These are phyloP conservation scores for Tulasnella sp. DNA, from an alignment of 768 basidiomycete species.

Conservation along the genomic window DNA sequence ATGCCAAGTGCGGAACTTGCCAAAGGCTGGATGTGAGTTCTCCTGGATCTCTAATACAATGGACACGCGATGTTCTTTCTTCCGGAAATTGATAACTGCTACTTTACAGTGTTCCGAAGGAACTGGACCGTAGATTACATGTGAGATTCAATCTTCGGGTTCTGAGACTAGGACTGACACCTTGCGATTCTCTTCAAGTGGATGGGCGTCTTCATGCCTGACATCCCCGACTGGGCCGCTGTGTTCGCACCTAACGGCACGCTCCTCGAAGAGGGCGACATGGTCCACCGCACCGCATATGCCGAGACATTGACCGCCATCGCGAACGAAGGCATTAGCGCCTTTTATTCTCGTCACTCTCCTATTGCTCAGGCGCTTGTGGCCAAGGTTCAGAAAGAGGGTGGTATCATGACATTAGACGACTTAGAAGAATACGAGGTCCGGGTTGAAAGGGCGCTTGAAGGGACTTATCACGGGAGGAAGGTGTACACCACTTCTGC, in stretches of 20 bases:
- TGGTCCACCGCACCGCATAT: constrained; percentile 58
- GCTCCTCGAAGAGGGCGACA: constrained; percentile 63
- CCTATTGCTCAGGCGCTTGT: constrained; percentile 67
- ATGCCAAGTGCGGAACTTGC: constrained; percentile 67
- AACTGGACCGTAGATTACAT: constrained; percentile 62
- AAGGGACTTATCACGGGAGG: constrained; percentile 64
- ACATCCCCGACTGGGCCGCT: constrained; percentile 55
- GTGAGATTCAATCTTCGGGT: too few relatives aligned
- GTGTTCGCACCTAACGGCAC: constrained; percentile 72
- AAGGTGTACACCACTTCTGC: constrained; percentile 77
- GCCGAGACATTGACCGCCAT: constrained; percentile 65
- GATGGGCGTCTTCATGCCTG: constrained; percentile 14
- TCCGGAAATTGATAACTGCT: not conserved
- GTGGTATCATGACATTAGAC: constrained; percentile 66
- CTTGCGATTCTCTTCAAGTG: constrained; percentile 21
- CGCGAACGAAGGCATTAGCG: constrained; percentile 63
- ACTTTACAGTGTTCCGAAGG: constrained; percentile 43
- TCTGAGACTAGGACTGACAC: too few relatives aligned
- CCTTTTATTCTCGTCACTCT: constrained; percentile 60
- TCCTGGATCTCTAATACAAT: not conserved
- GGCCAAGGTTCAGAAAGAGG: constrained; percentile 53
- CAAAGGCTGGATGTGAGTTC: constrained; percentile 45
- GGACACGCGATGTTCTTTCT: too few relatives aligned
- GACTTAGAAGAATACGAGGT: constrained; percentile 66
- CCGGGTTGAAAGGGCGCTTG: constrained; percentile 57